A percentile compares a stretch with the other conserved stretches of the same genome.
Conservation (phyloP, 2,329 filamentous ascomycete genomes). For the Trichoderma asperellum region DNA sequence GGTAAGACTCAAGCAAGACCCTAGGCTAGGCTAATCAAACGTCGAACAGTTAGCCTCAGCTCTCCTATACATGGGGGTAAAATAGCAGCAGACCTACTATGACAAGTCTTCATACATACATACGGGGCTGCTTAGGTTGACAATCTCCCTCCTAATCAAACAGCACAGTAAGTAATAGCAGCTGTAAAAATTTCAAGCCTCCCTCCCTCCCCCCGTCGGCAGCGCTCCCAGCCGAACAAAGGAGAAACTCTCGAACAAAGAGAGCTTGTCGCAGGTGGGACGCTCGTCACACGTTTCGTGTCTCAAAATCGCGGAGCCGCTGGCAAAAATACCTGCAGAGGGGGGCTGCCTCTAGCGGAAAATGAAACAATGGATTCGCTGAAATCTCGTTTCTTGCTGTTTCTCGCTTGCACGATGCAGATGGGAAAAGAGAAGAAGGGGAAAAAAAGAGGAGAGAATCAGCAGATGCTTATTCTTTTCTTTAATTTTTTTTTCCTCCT, state of each 20-base stretch:
- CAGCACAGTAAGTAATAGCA: not conserved
- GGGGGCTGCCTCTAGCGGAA: not conserved
- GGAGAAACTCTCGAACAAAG: not conserved
- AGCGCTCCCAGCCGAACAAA: not conserved
- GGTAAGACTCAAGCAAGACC: not conserved
- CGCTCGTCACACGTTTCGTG: constrained; percentile 28
- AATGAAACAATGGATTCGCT: not conserved
- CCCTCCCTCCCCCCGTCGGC: not conserved
- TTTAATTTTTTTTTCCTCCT: not conserved
- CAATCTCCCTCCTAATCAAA: not conserved
- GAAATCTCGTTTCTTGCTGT: not conserved
- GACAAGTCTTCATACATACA: not conserved
- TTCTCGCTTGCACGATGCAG: not conserved
- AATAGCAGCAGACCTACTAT: not conserved
- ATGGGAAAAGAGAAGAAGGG: not conserved
- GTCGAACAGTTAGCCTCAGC: not conserved
- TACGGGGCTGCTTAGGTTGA: not conserved
- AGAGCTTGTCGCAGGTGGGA: constrained; percentile 23
- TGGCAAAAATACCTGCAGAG: constrained; percentile 14
- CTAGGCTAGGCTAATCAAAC: not conserved
- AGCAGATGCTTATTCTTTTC: not conserved
- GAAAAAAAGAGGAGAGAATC: not conserved
- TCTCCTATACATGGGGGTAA: constrained; percentile 11
- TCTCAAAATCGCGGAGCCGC: constrained; percentile 19
- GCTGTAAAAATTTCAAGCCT: not conserved